These are phyloP conservation scores for Eustoma russellianum DNA, from an alignment of 257 asterid genomes.

Conservation along the genomic window DNA sequence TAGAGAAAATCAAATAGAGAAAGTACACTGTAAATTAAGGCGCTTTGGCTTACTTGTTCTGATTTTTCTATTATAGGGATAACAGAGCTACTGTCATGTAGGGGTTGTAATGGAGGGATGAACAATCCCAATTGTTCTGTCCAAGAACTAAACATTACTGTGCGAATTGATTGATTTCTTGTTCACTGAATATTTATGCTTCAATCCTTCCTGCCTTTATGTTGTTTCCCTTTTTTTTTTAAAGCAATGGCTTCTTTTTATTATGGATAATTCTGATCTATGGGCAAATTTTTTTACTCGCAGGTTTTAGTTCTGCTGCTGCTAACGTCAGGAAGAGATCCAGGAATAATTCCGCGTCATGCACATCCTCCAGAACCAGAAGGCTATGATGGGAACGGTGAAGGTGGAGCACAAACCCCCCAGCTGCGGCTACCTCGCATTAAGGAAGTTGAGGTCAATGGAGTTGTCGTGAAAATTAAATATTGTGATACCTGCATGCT, in stretches of 20 bases:
- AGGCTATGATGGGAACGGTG: constrained; percentile 62
- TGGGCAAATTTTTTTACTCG: constrained; percentile 10
- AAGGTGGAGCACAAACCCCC: constrained; percentile 85
- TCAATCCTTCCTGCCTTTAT: too few relatives aligned
- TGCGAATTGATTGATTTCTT: too few relatives aligned
- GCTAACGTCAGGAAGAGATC: constrained; percentile 97
- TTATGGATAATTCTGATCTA: not conserved
- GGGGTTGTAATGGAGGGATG: too few relatives aligned
- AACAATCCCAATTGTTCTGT: too few relatives aligned
- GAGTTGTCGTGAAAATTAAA: constrained; percentile 70
- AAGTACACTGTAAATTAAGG: too few relatives aligned
- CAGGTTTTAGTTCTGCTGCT: constrained; percentile 88
- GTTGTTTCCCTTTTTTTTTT: too few relatives aligned
- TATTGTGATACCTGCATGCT: constrained; percentile 99
- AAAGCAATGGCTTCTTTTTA: not conserved
- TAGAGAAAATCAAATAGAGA: too few relatives aligned
- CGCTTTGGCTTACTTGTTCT: too few relatives aligned
- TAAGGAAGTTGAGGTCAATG: constrained; percentile 87
- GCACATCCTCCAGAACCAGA: constrained; percentile 97
- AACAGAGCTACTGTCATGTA: too few relatives aligned
- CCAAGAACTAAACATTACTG: too few relatives aligned
- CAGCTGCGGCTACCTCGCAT: constrained; percentile 83
- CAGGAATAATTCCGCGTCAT: constrained; percentile 90
- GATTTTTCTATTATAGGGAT: too few relatives aligned
- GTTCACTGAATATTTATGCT: too few relatives aligned